Evolutionary conservation across 2,329 filamentous ascomycete genomes (phyloP).

Genomic region (Fusarium kyushuense): DNA sequence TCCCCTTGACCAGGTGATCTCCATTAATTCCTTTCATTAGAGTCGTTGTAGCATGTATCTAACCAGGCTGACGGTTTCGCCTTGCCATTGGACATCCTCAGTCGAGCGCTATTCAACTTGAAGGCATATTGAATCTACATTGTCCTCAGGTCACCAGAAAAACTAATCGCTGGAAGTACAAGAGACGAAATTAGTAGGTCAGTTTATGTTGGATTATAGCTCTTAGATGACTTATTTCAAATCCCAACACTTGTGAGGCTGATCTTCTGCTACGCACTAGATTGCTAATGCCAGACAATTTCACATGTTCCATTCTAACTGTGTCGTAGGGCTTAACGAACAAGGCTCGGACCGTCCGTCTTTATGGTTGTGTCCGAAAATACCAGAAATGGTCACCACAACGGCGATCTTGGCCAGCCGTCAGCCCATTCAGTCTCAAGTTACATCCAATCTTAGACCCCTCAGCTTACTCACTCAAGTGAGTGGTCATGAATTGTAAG

Average conservation of each 20-base stretch:
- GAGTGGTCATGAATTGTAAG: background rate
- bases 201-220: too few relatives aligned
- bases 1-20: background rate
- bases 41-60: background rate
- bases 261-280: too few relatives aligned
- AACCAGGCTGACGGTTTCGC: background rate
- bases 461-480: background rate
- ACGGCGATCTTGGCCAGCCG: background rate
- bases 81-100: background rate
- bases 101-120: background rate
- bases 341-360: too few relatives aligned
- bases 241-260: background rate
- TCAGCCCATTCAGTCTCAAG: conserved; percentile 2
- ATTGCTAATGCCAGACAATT: background rate
- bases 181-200: too few relatives aligned
- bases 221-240: too few relatives aligned
- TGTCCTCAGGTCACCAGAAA: too few relatives aligned
- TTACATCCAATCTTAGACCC: background rate
- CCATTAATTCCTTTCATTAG: background rate
- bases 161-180: too few relatives aligned
- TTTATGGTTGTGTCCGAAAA: background rate
- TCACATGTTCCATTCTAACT: background rate
- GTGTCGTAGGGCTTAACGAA: fast-evolving
- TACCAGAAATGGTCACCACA: background rate
- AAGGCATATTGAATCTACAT: background rate